Evolutionary conservation across 139 green algal species (phyloP).

Genomic region (Asterochloris erici): DNA sequence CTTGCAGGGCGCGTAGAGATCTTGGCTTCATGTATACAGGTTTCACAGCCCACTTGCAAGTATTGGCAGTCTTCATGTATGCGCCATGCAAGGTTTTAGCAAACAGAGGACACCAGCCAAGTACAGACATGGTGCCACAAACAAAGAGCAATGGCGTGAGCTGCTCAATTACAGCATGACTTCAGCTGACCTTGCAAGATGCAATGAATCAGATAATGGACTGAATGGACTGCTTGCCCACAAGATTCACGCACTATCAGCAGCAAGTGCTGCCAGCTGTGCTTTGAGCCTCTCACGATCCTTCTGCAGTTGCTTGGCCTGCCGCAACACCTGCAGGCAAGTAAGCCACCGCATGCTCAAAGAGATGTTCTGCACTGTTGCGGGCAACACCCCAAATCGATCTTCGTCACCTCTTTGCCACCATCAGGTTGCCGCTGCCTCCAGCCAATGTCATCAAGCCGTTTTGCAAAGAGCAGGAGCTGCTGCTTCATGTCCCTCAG

Average conservation of each 20-base stretch:
- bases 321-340: not conserved
- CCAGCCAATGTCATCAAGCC: slow-evolving; percentile 3
- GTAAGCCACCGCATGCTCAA: not conserved
- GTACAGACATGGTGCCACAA: too few species aligned
- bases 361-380: not conserved
- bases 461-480: slow-evolving; percentile 7
- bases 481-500: slow-evolving; percentile 12
- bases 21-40: too few species aligned
- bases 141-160: too few species aligned
- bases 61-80: too few species aligned
- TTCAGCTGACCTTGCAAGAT: not conserved
- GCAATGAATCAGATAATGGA: not conserved
- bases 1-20: too few species aligned
- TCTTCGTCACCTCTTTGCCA: slow-evolving; percentile 2
- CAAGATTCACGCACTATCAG: not conserved
- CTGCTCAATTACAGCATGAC: too few species aligned
- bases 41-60: too few species aligned
- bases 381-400: not conserved
- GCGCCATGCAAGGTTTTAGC: too few species aligned
- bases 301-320: not conserved
- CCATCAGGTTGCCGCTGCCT: slow-evolving; percentile 11
- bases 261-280: not conserved
- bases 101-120: too few species aligned
- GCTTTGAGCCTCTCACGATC: slow-evolving; percentile 4
- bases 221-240: not conserved